Conservation (phyloP, 31 red algal genomes). For the Endocladia muricata region DNA sequence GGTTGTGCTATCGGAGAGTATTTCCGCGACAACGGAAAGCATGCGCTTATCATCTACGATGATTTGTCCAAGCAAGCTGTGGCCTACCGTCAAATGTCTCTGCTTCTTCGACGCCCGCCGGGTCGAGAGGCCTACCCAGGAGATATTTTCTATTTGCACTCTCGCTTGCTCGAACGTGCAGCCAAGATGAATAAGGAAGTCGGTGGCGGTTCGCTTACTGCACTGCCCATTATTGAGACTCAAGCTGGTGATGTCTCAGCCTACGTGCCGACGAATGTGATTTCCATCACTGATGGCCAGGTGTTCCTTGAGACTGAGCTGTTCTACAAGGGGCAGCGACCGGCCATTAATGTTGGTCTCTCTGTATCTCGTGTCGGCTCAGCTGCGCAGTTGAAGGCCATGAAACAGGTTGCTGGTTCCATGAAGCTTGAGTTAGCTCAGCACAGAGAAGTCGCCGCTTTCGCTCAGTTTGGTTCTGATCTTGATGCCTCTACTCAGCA, state of each 20-base stretch:
- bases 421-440: constrained; percentile 99
- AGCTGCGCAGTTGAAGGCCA: constrained; percentile 96
- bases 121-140: constrained; percentile 98
- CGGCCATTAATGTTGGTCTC: constrained; percentile 98
- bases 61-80: constrained; percentile 98
- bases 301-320: constrained; percentile 97
- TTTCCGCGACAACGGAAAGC: constrained; percentile 98
- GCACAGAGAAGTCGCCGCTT: constrained; percentile 97
- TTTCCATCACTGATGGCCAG: constrained; percentile 98
- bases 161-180: constrained; percentile 89
- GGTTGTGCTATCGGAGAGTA: constrained; percentile 98
- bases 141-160: constrained; percentile 99
- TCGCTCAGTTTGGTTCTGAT: constrained; percentile 99
- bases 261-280: constrained; percentile 99
- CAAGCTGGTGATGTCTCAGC: constrained; percentile 98
- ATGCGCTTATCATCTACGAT: constrained; percentile 97
- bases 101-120: constrained; percentile 91
- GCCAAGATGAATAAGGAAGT: constrained; percentile 93
- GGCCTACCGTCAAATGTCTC: constrained; percentile 98
- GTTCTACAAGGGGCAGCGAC: constrained; percentile 98
- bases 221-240: constrained; percentile 98
- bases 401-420: constrained; percentile 98
- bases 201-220: constrained; percentile 94
- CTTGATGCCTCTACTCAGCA: constrained; percentile 97
- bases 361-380: constrained; percentile 98